Evolutionary conservation across 1,284 basidiomycete species (phyloP).

Genomic region (Irpex sp.): DNA sequence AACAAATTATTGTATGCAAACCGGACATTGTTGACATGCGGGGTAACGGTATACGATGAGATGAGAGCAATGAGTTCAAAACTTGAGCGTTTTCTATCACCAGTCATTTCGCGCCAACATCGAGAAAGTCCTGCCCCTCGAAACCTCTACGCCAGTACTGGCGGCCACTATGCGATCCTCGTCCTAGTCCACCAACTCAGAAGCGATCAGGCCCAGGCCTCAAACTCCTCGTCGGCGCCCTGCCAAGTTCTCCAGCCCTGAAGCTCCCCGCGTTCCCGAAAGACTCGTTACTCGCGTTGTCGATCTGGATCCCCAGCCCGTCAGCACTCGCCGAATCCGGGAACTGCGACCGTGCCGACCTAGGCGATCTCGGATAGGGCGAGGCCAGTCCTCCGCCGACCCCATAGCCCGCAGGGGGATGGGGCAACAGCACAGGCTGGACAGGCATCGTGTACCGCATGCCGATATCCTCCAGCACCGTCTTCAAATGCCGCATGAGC

Average conservation of each 20-base stretch:
- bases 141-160: neutral
- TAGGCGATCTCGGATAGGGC: constrained; percentile 16
- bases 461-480: constrained; percentile 67
- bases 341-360: constrained; percentile 2
- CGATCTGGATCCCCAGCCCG: constrained; percentile 1
- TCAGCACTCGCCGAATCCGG: constrained; percentile 4
- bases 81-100: neutral
- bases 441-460: constrained; percentile 67
- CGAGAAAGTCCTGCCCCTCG: neutral
- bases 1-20: neutral
- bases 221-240: neutral
- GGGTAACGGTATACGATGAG: neutral
- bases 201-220: neutral
- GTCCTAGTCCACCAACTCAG: neutral
- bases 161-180: no score
- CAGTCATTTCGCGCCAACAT: neutral
- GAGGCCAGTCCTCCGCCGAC: neutral
- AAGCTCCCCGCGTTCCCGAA: constrained; percentile 25
- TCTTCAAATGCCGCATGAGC: constrained; percentile 74
- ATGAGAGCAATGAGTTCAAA: neutral
- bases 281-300: constrained; percentile 12
- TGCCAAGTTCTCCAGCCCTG: constrained; percentile 17
- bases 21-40: neutral
- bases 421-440: constrained; percentile 64
- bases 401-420: neutral